Conservation (phyloP, 2,329 filamentous ascomycete genomes). For the Sarocladium oryzae region DNA sequence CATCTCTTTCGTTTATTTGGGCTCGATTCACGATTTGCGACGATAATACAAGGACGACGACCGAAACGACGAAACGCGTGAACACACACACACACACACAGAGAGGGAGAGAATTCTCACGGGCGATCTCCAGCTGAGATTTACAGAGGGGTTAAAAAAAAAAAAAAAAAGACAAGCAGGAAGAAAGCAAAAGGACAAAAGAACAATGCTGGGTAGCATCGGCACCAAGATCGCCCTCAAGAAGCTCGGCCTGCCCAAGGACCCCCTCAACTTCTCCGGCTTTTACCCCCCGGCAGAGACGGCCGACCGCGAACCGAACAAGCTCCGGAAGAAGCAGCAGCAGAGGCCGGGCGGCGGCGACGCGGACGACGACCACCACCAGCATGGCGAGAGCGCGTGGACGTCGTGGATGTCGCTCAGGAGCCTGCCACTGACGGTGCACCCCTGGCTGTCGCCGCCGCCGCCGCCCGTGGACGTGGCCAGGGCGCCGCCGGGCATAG, state of each 20-base stretch:
- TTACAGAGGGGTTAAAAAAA: too few relatives aligned
- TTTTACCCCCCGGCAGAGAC: conserved; percentile 22
- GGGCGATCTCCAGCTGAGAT: too few relatives aligned
- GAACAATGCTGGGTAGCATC: conserved; percentile 48
- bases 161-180: not conserved
- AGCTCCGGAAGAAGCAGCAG: conserved; percentile 27
- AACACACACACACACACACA: too few relatives aligned
- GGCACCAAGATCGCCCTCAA: conserved; percentile 53
- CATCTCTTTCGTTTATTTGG: too few relatives aligned
- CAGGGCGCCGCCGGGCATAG: conserved; percentile 40
- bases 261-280: conserved; percentile 37
- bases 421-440: conserved; percentile 43
- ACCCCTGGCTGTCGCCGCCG: conserved; percentile 46
- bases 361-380: conserved; percentile 18
- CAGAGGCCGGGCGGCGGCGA: conserved; percentile 23
- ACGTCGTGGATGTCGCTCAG: conserved; percentile 43
- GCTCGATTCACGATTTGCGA: too few relatives aligned
- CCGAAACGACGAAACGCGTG: too few relatives aligned
- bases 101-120: too few relatives aligned
- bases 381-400: conserved; percentile 27
- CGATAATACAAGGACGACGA: too few relatives aligned
- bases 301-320: conserved; percentile 24
- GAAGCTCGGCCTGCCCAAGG: conserved; percentile 47
- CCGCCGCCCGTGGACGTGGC: conserved; percentile 42
- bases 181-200: not conserved